Evolutionary conservation across 495 filamentous ascomycete genomes (phyloP).

Genomic region (Daldinia caldariorum): DNA sequence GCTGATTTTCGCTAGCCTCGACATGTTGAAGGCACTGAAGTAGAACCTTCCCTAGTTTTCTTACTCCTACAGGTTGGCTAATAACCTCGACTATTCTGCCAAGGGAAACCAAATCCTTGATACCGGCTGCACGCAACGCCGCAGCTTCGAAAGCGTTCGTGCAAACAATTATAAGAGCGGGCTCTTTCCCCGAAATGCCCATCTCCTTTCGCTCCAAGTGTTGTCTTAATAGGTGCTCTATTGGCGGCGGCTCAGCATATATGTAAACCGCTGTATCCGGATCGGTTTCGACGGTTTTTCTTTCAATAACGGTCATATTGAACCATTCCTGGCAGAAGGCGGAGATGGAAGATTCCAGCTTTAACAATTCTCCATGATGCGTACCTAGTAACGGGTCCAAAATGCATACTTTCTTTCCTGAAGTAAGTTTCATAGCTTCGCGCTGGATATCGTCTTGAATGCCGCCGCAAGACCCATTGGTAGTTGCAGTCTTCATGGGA

Average conservation of each 20-base stretch:
- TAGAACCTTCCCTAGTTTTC: conserved; percentile 38
- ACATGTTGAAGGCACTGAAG: conserved; percentile 30
- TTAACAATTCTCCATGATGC: conserved; percentile 7
- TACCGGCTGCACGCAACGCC: conserved; percentile 34
- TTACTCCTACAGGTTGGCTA: conserved; percentile 39
- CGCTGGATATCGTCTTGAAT: conserved; percentile 18
- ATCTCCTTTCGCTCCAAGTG: conserved; percentile 20
- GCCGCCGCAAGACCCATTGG: background rate
- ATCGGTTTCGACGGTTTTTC: conserved; percentile 17
- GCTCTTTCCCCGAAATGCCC: conserved; percentile 17
- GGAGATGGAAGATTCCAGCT: conserved; percentile 36
- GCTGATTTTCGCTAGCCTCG: conserved; percentile 4
- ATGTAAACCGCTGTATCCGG: conserved; percentile 36
- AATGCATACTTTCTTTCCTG: conserved; percentile 34
- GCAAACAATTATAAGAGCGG: conserved; percentile 38
- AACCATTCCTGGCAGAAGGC: conserved; percentile 40
- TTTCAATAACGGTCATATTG: conserved; percentile 35
- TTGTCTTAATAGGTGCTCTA: conserved; percentile 30
- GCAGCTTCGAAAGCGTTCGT: conserved; percentile 44
- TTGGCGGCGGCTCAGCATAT: conserved; percentile 43
- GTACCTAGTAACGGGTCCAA: conserved; percentile 13
- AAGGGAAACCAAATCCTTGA: conserved; percentile 31
- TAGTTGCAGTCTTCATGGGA: conserved; percentile 23
- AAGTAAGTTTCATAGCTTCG: conserved; percentile 15
- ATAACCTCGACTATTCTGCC: conserved; percentile 43